Percentiles rank a stretch among this genome's conserved stretches.
phyloP scores from a whole-genome alignment of 345 rosid genomes.

The Linum tenue region DNA sequence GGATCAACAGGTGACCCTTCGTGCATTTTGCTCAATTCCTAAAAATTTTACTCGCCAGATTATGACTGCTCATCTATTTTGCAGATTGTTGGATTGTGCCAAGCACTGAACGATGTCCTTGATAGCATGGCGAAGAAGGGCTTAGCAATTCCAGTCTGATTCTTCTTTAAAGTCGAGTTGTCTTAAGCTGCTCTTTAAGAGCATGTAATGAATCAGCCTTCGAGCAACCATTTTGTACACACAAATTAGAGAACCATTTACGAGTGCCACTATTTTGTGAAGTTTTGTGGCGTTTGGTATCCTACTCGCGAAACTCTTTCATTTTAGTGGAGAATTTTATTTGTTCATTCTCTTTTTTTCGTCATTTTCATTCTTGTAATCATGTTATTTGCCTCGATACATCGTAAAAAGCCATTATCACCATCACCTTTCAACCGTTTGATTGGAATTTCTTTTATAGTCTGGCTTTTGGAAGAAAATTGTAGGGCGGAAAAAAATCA shows the following conservation, averaged over 20 bases:
- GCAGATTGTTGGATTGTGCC: conserved; percentile 91
- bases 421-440: no score
- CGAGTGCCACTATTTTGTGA: no score
- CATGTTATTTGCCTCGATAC: no score
- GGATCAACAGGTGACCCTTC: conserved; percentile 79
- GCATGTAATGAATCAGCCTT: neutral
- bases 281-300: neutral
- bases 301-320: neutral
- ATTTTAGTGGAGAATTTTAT: conserved; percentile 6
- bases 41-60: neutral
- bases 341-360: neutral
- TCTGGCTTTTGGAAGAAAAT: no score
- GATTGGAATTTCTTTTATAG: no score
- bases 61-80: conserved; percentile 1
- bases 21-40: neutral
- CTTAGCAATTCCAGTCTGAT: conserved; percentile 71
- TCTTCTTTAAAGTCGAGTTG: neutral
- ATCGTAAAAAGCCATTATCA: no score
- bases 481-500: no score
- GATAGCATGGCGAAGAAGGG: conserved; percentile 93
- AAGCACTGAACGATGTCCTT: conserved; percentile 80
- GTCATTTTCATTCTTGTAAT: no score
- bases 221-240: neutral
- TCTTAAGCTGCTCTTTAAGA: neutral
- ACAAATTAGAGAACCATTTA: no score